Percentiles rank a stretch among this genome's conserved stretches.
phyloP scores from a whole-genome alignment of 2,329 filamentous ascomycete species.

The Diaporthe vaccinii region DNA sequence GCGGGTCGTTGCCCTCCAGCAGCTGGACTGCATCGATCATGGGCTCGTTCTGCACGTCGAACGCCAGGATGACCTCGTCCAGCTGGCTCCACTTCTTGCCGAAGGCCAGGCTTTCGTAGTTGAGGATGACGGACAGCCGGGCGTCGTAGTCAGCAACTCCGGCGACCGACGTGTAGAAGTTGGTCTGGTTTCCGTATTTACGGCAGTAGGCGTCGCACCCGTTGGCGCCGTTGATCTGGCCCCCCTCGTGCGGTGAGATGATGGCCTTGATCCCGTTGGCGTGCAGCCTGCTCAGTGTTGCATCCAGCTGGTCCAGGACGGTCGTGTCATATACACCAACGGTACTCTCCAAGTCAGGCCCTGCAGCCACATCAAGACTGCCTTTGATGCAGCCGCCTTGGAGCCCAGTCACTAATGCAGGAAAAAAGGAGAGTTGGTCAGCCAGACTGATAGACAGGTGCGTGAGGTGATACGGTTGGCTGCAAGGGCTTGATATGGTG shows the following conservation, averaged over 20 bases:
- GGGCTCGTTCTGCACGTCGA: constrained; percentile 7
- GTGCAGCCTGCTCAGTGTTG: not conserved
- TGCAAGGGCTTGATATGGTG: not conserved
- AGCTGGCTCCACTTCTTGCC: constrained; percentile 12
- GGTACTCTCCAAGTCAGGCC: not conserved
- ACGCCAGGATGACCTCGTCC: constrained; percentile 1
- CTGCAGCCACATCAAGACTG: not conserved
- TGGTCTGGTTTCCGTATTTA: constrained; percentile 9
- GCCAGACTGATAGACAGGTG: not conserved
- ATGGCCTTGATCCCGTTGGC: constrained; percentile 10
- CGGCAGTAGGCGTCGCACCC: constrained; percentile 14
- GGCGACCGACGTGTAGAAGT: not conserved
- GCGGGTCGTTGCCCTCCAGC: not conserved
- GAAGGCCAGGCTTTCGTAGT: not conserved
- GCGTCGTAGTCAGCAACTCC: not conserved
- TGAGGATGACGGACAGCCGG: not conserved
- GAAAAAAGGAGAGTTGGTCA: not conserved
- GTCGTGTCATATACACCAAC: not conserved
- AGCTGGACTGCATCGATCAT: constrained; percentile 11
- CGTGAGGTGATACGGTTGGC: not conserved
- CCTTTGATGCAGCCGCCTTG: constrained; percentile 7
- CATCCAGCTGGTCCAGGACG: not conserved
- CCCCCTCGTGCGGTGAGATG: not conserved
- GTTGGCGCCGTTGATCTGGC: constrained; percentile 13
- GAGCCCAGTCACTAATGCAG: not conserved